Evolutionary conservation across 768 basidiomycete genomes (phyloP).

Genomic region (Pseudohyphozyma bogoriensis): DNA sequence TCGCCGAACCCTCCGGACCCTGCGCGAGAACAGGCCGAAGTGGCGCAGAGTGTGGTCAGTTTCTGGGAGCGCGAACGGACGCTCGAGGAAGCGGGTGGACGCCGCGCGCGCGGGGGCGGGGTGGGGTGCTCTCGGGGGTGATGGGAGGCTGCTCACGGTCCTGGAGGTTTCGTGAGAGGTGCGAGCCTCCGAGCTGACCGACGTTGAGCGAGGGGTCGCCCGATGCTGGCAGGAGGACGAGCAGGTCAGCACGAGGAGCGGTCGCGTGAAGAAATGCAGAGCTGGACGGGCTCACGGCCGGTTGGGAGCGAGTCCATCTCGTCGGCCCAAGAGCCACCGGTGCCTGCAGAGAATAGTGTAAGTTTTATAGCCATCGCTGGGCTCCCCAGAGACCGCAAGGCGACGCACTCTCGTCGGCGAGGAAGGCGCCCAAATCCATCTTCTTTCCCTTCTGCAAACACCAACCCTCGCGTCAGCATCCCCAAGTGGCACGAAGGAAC

Average conservation of each 20-base stretch:
- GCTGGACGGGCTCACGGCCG: slow-evolving; percentile 59
- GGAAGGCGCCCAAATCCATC: slow-evolving; percentile 85
- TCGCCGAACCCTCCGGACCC: slow-evolving; percentile 12
- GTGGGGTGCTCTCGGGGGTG: too few species aligned
- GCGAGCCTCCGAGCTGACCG: slow-evolving; percentile 25
- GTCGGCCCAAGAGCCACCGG: slow-evolving; percentile 93
- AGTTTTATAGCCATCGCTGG: neutral
- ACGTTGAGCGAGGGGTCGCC: neutral
- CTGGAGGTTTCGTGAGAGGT: slow-evolving; percentile 17
- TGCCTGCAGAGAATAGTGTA: slow-evolving; percentile 46
- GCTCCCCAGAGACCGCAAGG: neutral
- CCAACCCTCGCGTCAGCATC: neutral
- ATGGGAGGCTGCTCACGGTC: neutral
- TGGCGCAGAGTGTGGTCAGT: too few species aligned
- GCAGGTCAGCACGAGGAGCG: neutral
- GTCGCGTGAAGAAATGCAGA: neutral
- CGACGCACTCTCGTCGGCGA: slow-evolving; percentile 68
- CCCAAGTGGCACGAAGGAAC: neutral
- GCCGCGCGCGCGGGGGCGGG: too few species aligned
- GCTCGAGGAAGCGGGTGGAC: neutral
- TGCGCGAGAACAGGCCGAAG: neutral
- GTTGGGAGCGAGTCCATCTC: slow-evolving; percentile 90
- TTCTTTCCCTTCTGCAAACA: slow-evolving; percentile 60
- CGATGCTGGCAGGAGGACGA: slow-evolving; percentile 2
- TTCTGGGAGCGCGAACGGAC: neutral